These are phyloP conservation scores for Vanrija sp. DNA, from an alignment of 1,284 basidiomycete genomes.

Conservation along the genomic window DNA sequence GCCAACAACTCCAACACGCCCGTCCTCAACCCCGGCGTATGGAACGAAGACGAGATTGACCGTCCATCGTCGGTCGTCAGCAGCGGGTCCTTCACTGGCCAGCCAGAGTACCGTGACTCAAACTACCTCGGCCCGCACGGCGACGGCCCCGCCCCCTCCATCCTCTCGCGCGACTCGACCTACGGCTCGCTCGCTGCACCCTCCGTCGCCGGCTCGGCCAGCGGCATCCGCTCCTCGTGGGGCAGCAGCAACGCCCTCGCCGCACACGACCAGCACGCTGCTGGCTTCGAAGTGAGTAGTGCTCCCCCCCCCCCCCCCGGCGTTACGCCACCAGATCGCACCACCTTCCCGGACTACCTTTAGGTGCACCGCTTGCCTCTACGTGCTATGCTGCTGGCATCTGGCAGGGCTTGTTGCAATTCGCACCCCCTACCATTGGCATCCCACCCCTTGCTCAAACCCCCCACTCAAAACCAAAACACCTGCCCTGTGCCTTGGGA, in stretches of 20 bases:
- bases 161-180: slow-evolving; percentile 42
- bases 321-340: too few relatives aligned
- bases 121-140: slow-evolving; percentile 6
- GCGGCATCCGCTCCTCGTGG: slow-evolving; percentile 12
- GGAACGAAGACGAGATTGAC: not conserved
- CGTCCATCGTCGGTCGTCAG: not conserved
- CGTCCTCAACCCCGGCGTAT: slow-evolving; percentile 4
- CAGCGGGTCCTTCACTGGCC: slow-evolving; percentile 1
- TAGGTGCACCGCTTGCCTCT: too few relatives aligned
- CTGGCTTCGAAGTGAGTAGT: slow-evolving; percentile 27
- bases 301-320: too few relatives aligned
- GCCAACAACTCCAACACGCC: not conserved
- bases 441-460: not conserved
- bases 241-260: slow-evolving; percentile 23
- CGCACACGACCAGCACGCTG: slow-evolving; percentile 18
- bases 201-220: not conserved
- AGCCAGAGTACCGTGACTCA: slow-evolving; percentile 4
- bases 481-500: not conserved
- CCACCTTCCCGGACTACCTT: too few relatives aligned
- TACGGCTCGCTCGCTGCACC: slow-evolving; percentile 16
- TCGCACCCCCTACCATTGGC: not conserved
- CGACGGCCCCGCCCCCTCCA: slow-evolving; percentile 25
- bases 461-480: too few relatives aligned
- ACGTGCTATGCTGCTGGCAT: too few relatives aligned
- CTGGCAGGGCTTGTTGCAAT: not conserved